Base-by-base conservation (phyloP, 768 basidiomycete species). In the Psilocybe subaeruginosa region DNA sequence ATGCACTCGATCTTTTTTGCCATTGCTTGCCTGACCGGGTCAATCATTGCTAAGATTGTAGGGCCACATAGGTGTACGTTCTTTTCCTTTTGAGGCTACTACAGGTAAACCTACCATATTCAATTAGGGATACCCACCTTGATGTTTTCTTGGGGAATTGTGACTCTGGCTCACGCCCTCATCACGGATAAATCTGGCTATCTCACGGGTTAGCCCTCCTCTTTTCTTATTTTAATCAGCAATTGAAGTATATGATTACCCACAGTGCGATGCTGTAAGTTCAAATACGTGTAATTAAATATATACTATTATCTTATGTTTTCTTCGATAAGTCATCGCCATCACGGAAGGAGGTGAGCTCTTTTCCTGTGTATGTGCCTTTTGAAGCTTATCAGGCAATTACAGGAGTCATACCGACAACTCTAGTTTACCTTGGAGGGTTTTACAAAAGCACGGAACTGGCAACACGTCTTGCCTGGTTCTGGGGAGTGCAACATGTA, bases 401-500 rank as follows among this genome's bases (percentile, higher is more conserved):
- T 33, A 41, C 41, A 68, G 69, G 67, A 39, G 78, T 78, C 9
- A 77, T 75, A 3, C 76, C 76, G 3, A 73, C 76, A 3, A 75
- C 79, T 16, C 68, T 82, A 8, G 77, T 78, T 30, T 80, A 80
- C 65, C 71, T 81, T 2, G 77, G 77, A 41, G 70, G 71, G 6
- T 80, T 80, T 64, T 81, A 80, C 67, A 78, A 76, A 39, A 71
- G 80, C 27, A 78, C 77, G 0, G 80, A 82, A 63, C 72, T 81
- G 4, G 74, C 78, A 0, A 74, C 74, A 19, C 72, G 80, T 1
- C 68, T 81, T 1, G 79, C 76, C 7, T 74, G 75, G 64, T 82
- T 80, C 70, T 82, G 80, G 74, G 78, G 77, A 19, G 68, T 76
- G 16, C 78, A 76, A 48, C 66, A 69, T 17, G 60, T 78, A 23